phyloP scores from a whole-genome alignment of 805 yeast genomes.

The Candida takata region DNA sequence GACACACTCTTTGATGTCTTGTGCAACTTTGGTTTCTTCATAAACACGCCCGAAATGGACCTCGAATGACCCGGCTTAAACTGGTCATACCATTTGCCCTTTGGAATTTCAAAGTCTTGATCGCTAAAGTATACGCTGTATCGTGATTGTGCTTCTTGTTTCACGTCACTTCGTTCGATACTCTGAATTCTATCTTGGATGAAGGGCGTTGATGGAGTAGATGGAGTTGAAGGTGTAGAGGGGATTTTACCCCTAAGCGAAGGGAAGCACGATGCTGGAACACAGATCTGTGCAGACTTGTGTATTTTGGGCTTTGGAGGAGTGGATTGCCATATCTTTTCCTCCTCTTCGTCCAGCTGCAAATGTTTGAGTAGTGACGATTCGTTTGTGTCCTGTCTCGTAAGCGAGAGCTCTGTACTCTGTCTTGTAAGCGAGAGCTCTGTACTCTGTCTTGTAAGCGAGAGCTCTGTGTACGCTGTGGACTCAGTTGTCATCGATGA shows the following conservation, averaged over 20 bases:
- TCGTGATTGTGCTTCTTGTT: slow-evolving; percentile 5
- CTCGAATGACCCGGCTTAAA: slow-evolving; percentile 5
- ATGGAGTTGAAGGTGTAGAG: slow-evolving; percentile 4
- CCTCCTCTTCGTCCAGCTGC: slow-evolving; percentile 11
- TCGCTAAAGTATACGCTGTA: slow-evolving; percentile 12
- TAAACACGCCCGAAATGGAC: slow-evolving; percentile 9
- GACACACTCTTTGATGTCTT: slow-evolving; percentile 5
- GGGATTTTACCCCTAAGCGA: slow-evolving; percentile 9
- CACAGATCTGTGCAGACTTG: slow-evolving; percentile 3
- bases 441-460: background rate
- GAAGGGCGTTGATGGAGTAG: slow-evolving; percentile 4
- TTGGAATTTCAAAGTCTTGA: slow-evolving; percentile 10
- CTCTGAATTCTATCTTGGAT: slow-evolving; percentile 3
- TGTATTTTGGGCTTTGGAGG: slow-evolving; percentile 3
- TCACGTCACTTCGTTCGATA: background rate
- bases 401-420: background rate
- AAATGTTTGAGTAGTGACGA: slow-evolving; percentile 10
- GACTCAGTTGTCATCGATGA: too few species aligned
- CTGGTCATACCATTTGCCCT: slow-evolving; percentile 7
- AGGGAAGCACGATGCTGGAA: slow-evolving; percentile 15
- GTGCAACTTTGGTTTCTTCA: slow-evolving; percentile 1
- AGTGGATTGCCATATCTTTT: slow-evolving; percentile 8
- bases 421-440: background rate
- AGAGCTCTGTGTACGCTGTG: too few species aligned
- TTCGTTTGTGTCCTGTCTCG: slow-evolving; percentile 5